Evolutionary conservation across 2,329 filamentous ascomycete species (phyloP).

Genomic region (Fusarium coicis): DNA sequence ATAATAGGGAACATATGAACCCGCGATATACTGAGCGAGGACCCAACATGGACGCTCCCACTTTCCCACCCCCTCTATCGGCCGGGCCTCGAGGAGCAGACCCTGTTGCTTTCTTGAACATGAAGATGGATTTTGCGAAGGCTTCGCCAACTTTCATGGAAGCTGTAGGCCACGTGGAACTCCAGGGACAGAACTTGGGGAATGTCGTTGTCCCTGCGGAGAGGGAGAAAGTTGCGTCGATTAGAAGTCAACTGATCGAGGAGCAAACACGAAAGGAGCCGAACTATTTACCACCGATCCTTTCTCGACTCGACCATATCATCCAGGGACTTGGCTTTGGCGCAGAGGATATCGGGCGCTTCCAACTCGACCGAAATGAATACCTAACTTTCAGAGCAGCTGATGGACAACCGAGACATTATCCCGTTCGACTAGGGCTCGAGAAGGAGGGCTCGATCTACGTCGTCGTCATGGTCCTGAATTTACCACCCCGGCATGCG

Average conservation of each 20-base stretch:
- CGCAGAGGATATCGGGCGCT: slow-evolving; percentile 63
- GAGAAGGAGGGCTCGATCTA: slow-evolving; percentile 71
- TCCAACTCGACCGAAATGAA: slow-evolving; percentile 64
- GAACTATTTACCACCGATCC: slow-evolving; percentile 73
- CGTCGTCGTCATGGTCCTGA: slow-evolving; percentile 66
- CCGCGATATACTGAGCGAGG: slow-evolving; percentile 64
- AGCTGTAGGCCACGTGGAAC: slow-evolving; percentile 60
- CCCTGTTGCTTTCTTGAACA: slow-evolving; percentile 67
- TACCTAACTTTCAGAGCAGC: slow-evolving; percentile 63
- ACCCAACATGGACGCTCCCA: slow-evolving; percentile 59
- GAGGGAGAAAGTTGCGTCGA: slow-evolving; percentile 60
- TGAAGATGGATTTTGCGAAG: slow-evolving; percentile 68
- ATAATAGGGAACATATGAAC: slow-evolving; percentile 59
- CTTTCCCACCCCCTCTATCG: slow-evolving; percentile 59
- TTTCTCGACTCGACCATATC: slow-evolving; percentile 64
- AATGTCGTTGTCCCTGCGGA: slow-evolving; percentile 66
- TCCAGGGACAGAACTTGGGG: slow-evolving; percentile 61
- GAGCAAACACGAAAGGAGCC: slow-evolving; percentile 69
- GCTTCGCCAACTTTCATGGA: slow-evolving; percentile 67
- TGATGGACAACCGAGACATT: slow-evolving; percentile 63
- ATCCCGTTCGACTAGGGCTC: slow-evolving; percentile 64
- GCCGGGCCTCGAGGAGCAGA: slow-evolving; percentile 57
- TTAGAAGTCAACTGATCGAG: slow-evolving; percentile 65
- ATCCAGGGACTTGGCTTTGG: slow-evolving; percentile 66
- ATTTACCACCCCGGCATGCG: slow-evolving; percentile 50